Evolutionary conservation across 352 stramenopile species (phyloP).

Genomic region (Phytophthora sp.): DNA sequence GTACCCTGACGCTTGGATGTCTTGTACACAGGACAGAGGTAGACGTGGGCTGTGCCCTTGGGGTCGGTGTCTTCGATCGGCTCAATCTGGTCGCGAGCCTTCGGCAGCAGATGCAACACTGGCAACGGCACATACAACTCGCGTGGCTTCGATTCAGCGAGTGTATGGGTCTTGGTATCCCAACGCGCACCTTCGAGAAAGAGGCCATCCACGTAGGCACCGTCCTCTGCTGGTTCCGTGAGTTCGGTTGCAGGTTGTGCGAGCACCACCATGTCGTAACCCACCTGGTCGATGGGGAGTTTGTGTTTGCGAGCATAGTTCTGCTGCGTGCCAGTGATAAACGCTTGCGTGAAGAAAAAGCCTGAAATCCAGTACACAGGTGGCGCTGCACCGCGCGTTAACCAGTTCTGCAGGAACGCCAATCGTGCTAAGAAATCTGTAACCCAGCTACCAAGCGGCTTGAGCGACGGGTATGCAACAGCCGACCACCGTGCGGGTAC

Average conservation of each 20-base stretch:
- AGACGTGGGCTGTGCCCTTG: constrained; percentile 91
- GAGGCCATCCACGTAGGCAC: constrained; percentile 89
- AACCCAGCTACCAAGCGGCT: constrained; percentile 93
- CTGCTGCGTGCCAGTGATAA: constrained; percentile 94
- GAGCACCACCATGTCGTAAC: constrained; percentile 90
- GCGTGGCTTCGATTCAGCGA: constrained; percentile 84
- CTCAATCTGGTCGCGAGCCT: constrained; percentile 83
- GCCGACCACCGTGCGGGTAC: constrained; percentile 86
- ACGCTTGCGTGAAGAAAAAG: constrained; percentile 96
- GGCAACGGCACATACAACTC: constrained; percentile 91
- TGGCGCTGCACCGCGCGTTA: constrained; percentile 74
- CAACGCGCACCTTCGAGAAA: constrained; percentile 93
- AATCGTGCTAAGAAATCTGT: constrained; percentile 89
- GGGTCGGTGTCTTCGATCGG: constrained; percentile 89
- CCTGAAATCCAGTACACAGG: constrained; percentile 94
- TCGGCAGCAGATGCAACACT: constrained; percentile 85
- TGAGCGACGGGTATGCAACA: constrained; percentile 92
- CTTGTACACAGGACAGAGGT: constrained; percentile 94
- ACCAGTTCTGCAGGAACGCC: constrained; percentile 84
- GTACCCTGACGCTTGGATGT: constrained; percentile 91
- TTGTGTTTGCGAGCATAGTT: constrained; percentile 93
- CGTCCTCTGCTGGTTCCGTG: constrained; percentile 74
- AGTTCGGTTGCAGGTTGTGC: constrained; percentile 44
- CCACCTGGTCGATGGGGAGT: constrained; percentile 92
- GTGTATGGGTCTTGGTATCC: constrained; percentile 64